Evolutionary conservation across 164 flowering plant species (phyloP).

Genomic region (Nymphaea colorata): DNA sequence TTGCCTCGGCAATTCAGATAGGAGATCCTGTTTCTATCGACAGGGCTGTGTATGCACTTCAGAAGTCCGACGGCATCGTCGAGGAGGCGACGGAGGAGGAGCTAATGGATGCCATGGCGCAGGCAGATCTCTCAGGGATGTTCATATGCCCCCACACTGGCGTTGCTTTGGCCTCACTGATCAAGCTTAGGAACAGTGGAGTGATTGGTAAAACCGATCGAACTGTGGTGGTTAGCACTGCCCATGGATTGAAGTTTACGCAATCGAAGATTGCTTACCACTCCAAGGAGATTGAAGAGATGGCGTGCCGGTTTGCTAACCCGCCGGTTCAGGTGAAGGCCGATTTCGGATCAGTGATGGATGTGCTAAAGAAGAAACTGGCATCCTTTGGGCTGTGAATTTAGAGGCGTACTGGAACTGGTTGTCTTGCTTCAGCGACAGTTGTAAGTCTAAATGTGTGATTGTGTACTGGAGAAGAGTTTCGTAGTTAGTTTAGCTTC

Average conservation of each 20-base stretch:
- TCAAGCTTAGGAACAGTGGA: slow-evolving; percentile 63
- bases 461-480: too few relatives aligned
- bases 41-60: slow-evolving; percentile 67
- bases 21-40: slow-evolving; percentile 92
- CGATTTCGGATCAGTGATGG: slow-evolving; percentile 61
- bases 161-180: slow-evolving; percentile 71
- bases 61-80: slow-evolving; percentile 66
- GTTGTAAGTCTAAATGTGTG: background rate
- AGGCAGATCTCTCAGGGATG: slow-evolving; percentile 84
- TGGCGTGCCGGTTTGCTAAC: slow-evolving; percentile 54
- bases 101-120: slow-evolving; percentile 80
- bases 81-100: slow-evolving; percentile 93
- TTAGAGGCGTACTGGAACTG: slow-evolving; percentile 16
- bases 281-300: slow-evolving; percentile 36
- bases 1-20: slow-evolving; percentile 90
- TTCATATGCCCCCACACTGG: slow-evolving; percentile 91
- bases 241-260: slow-evolving; percentile 88
- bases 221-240: slow-evolving; percentile 90
- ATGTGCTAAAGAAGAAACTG: slow-evolving; percentile 41
- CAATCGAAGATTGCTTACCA: slow-evolving; percentile 83
- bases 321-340: slow-evolving; percentile 55
- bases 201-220: slow-evolving; percentile 50
- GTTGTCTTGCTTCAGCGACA: background rate
- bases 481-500: too few relatives aligned
- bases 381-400: background rate